A percentile compares a stretch with the other conserved stretches of the same genome.
Conservation (phyloP, 2,329 filamentous ascomycete genomes). For the Onygenales sp. region DNA sequence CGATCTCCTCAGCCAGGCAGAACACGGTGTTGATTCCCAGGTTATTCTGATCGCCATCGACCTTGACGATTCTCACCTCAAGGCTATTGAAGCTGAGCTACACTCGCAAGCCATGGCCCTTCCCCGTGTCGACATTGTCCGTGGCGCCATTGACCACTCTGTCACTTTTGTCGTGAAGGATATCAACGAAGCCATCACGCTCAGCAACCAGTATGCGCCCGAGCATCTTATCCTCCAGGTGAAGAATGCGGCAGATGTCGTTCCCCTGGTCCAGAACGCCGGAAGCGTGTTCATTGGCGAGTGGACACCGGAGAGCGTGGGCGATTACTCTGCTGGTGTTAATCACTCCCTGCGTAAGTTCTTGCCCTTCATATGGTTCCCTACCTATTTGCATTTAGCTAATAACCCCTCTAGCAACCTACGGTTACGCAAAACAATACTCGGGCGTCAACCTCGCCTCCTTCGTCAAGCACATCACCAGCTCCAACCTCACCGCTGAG, state of each 20-base stretch:
- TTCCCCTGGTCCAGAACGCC: slow-evolving; percentile 79
- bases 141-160: slow-evolving; percentile 82
- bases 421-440: slow-evolving; percentile 97
- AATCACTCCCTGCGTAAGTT: slow-evolving; percentile 93
- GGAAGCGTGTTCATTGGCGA: slow-evolving; percentile 91
- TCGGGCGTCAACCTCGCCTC: slow-evolving; percentile 93
- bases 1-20: slow-evolving; percentile 87
- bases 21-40: slow-evolving; percentile 94
- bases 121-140: slow-evolving; percentile 85
- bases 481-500: slow-evolving; percentile 76
- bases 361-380: background rate
- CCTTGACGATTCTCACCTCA: slow-evolving; percentile 60
- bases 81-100: slow-evolving; percentile 83
- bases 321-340: slow-evolving; percentile 94
- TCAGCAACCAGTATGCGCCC: slow-evolving; percentile 91
- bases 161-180: slow-evolving; percentile 70
- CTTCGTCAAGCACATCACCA: slow-evolving; percentile 97
- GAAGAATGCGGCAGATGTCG: slow-evolving; percentile 61
- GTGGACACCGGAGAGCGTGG: slow-evolving; percentile 96
- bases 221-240: slow-evolving; percentile 94
- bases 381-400: slow-evolving; percentile 3
- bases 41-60: slow-evolving; percentile 84
- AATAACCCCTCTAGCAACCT: slow-evolving; percentile 58
- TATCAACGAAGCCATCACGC: slow-evolving; percentile 62
- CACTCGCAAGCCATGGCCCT: slow-evolving; percentile 78